Evolutionary conservation across 225 moss, liverwort and hornwort species (phyloP), one percentile per base, ranked within the genome.

Genomic region (Physcomitrellopsis africana): DNA sequence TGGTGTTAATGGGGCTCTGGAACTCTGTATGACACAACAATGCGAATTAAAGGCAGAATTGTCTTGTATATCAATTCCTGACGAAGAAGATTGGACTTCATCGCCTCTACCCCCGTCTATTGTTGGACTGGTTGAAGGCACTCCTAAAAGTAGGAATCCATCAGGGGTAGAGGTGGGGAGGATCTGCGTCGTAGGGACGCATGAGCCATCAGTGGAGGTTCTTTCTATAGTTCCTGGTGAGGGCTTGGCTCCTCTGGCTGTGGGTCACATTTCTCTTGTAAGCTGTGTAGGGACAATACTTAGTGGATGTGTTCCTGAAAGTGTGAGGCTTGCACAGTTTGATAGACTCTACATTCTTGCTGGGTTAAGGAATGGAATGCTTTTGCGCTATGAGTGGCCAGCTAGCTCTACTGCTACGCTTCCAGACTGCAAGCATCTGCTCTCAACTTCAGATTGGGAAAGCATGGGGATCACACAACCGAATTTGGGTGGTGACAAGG

Each of bases 311-410:
- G 93, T 99, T 66, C 99, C 99, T 48, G 95, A 99, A 79, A 95
- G 86, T 58, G 99, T 99, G 64, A 88, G 91, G 66, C 84, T 99
- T 77, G 95, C 95, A 26, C 88, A 89, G 72, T 99, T 93, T 83
- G 99, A 99, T 81, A 82, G 90, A 29, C 86, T 95, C 48, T 99
- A 92, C 65, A 88, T 99, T 29, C 92, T 99, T 55, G 90, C 93
- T 77, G 99, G 99, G 37, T 71, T 99, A 65, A 86, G 99, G 73
- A 99, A 99, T 79, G 99, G 99, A 76, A 93, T 92, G 92, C 76
- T 99, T 23, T 83, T 95, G 57, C 92, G 99, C 60, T 99, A 90
- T 72, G 99, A 99, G 81, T 99, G 99, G 99, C 95, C 92, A 76
- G 79, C 86, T 76, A 79, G 73, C 46, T 78, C 81, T 66, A 71